Evolutionary conservation across 2,329 filamentous ascomycete species (phyloP), one percentile per base, ranked within the genome.

Genomic region (Aspergillus glaucus): DNA sequence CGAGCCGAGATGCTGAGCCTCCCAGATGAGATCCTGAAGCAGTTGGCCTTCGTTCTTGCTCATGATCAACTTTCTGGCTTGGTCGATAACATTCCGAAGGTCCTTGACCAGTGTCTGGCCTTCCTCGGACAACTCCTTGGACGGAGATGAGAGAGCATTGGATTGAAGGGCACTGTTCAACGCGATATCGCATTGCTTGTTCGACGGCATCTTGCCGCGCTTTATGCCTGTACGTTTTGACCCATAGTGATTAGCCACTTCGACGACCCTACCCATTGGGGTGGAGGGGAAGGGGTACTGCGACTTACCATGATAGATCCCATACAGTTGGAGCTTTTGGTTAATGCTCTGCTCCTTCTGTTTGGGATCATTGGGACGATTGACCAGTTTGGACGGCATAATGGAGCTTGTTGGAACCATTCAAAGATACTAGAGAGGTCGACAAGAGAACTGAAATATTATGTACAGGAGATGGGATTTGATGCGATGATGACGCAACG

Each of bases 21-120:
- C 87, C 86, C 88, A 98, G 71, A 97, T 88, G 71, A 98, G 97
- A 62, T 98, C 91, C 65, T 98, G 93, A 15, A 98, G 75, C 50
- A 97, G 74, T 63, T 98, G 90, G 64, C 91, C 93, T 51, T 95
- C 81, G 66, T 98, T 98, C 80, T 97, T 98, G 73, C 86, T 87
- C 22, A 98, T 77, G 8, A 97, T 74, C 10, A 98, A 79, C 49
- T 84, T 73, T 76, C 96, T 94, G 50, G 92, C 86, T 67, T 93
- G 81, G 61, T 86, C 81, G 41, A 98, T 84, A 45, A 95, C 88
- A 47, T 87, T 78, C 52, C 82, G 83, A 49, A 93, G 73, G 58
- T 97, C 92, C 39, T 75, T 73, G 3, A 96, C 81, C 2, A 98
- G 80, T n/a, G 73, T 70, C 65, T 84, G 84, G 50, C 93, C 93